A percentile compares a stretch with the other conserved stretches of the same genome.
These are phyloP conservation scores for Fusarium tricinctum DNA, from an alignment of 2,329 filamentous ascomycete species.

Conservation along the genomic window DNA sequence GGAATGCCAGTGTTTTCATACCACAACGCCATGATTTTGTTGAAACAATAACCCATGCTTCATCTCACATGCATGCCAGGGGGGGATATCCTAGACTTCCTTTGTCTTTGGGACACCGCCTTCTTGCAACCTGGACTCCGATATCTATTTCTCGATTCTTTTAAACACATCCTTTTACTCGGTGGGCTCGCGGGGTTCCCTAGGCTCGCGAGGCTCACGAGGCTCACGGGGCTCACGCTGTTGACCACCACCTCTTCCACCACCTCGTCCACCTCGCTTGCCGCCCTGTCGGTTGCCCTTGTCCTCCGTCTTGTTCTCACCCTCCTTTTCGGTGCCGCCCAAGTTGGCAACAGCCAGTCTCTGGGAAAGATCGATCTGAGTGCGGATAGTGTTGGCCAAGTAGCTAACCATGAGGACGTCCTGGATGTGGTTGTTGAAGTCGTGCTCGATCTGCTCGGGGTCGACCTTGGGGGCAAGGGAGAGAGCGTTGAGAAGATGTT, in stretches of 20 bases:
- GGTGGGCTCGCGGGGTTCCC: slow-evolving; percentile 62
- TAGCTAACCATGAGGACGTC: slow-evolving; percentile 98
- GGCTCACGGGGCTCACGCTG: slow-evolving; percentile 63
- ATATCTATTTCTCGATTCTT: slow-evolving; percentile 40
- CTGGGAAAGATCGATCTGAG: slow-evolving; percentile 98
- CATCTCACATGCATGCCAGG: slow-evolving; percentile 49
- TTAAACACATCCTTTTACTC: slow-evolving; percentile 34
- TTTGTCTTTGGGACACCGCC: slow-evolving; percentile 40
- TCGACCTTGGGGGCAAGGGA: slow-evolving; percentile 96
- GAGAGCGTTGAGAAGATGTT: slow-evolving; percentile 94
- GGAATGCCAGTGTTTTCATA: slow-evolving; percentile 52
- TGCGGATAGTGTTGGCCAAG: slow-evolving; percentile 97
- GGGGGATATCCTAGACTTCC: slow-evolving; percentile 43
- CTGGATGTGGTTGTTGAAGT: slow-evolving; percentile 99
- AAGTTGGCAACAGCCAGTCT: slow-evolving; percentile 86
- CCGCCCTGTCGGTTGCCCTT: slow-evolving; percentile 64
- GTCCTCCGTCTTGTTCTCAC: slow-evolving; percentile 63
- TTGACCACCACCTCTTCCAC: slow-evolving; percentile 65
- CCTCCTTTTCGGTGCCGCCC: slow-evolving; percentile 63
- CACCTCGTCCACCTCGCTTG: slow-evolving; percentile 66
- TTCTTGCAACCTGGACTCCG: slow-evolving; percentile 42
- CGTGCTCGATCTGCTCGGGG: slow-evolving; percentile 87
- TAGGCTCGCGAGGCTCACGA: slow-evolving; percentile 65
- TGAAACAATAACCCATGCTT: slow-evolving; percentile 53
- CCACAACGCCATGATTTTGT: slow-evolving; percentile 58